phyloP scores from a whole-genome alignment of 2,329 filamentous ascomycete species.

The Botrytis hyacinthi region DNA sequence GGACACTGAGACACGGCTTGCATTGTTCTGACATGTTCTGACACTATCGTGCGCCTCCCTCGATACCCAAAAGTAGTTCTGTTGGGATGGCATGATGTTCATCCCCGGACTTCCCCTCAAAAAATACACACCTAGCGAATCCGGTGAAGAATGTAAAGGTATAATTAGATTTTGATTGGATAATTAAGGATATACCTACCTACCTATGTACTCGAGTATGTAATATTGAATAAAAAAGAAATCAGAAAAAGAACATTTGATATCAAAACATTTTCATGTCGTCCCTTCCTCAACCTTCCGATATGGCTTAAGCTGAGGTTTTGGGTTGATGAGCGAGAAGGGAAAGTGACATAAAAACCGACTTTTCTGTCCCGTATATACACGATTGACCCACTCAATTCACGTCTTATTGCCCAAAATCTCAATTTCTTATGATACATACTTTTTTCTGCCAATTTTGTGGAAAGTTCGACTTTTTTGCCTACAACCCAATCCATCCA shows the following conservation, averaged over 20 bases:
- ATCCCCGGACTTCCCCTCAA: slow-evolving; percentile 17
- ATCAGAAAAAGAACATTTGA: background rate
- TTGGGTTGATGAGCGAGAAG: background rate
- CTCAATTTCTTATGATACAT: background rate
- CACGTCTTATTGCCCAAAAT: background rate
- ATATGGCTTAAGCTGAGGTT: background rate
- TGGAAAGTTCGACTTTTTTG: background rate
- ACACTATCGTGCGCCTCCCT: background rate
- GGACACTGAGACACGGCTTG: background rate
- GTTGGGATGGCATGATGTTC: slow-evolving; percentile 9
- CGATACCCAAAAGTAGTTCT: background rate
- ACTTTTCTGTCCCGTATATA: slow-evolving; percentile 6
- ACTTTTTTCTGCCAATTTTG: background rate
- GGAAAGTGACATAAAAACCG: background rate
- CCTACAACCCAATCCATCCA: background rate
- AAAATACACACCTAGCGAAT: background rate
- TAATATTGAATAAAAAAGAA: background rate
- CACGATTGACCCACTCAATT: slow-evolving; percentile 9
- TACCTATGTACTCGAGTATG: background rate
- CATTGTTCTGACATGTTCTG: background rate
- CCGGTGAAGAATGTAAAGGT: background rate
- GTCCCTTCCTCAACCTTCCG: slow-evolving; percentile 12
- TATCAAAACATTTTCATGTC: background rate
- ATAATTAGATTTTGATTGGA: background rate
- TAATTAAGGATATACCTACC: background rate